Evolutionary conservation across 2,329 filamentous ascomycete species (phyloP).

Genomic region (Aureobasidium sp.): DNA sequence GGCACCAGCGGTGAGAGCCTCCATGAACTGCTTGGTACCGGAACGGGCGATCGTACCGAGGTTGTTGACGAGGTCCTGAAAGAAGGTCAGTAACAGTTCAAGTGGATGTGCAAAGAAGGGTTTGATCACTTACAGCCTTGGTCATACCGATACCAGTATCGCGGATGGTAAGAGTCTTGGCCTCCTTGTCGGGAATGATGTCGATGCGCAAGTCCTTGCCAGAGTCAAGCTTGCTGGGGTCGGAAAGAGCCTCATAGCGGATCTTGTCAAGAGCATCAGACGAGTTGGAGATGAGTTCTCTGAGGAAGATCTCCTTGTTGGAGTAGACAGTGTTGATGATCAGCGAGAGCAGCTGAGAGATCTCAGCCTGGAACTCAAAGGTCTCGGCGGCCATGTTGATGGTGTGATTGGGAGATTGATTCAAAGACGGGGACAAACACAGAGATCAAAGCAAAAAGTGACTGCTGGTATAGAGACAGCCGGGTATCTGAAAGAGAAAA

Average conservation of each 20-base stretch:
- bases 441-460: slow-evolving; percentile 8
- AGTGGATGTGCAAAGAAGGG: slow-evolving; percentile 1
- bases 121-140: slow-evolving; percentile 64
- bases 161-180: slow-evolving; percentile 93
- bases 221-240: slow-evolving; percentile 93
- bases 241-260: slow-evolving; percentile 95
- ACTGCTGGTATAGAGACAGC: slow-evolving; percentile 9
- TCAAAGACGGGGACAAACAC: slow-evolving; percentile 2
- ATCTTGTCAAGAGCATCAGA: slow-evolving; percentile 99
- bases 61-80: slow-evolving; percentile 91
- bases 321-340: slow-evolving; percentile 99
- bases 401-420: slow-evolving; percentile 16
- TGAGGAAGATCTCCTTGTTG: slow-evolving; percentile 99
- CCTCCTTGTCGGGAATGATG: slow-evolving; percentile 95
- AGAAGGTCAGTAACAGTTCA: slow-evolving; percentile 44
- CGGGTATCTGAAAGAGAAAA: slow-evolving; percentile 15
- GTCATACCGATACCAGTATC: slow-evolving; percentile 99
- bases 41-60: slow-evolving; percentile 98
- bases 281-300: slow-evolving; percentile 97
- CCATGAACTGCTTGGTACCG: slow-evolving; percentile 99
- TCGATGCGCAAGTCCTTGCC: slow-evolving; percentile 98
- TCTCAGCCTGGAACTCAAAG: slow-evolving; percentile 99
- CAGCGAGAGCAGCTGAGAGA: slow-evolving; percentile 98
- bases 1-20: slow-evolving; percentile 94
- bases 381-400: slow-evolving; percentile 77